These are phyloP conservation scores for Favolaschia claudopus DNA, from an alignment of 768 basidiomycete species.

Conservation along the genomic window DNA sequence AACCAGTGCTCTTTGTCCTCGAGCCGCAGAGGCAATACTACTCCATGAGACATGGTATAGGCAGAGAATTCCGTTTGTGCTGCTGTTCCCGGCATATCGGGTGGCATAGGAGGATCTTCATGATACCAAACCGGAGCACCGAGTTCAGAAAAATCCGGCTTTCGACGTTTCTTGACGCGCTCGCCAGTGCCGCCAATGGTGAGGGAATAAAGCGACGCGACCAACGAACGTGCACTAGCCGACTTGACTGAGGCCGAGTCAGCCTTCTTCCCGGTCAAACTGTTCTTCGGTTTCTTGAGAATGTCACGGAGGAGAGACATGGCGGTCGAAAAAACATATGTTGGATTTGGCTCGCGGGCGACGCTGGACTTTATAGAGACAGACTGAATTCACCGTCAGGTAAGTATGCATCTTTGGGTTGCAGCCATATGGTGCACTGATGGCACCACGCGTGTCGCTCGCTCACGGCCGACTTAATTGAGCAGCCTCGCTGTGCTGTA, in stretches of 20 bases:
- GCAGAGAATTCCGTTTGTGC: constrained; percentile 15
- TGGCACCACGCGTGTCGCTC: constrained; percentile 13
- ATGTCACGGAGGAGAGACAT: constrained; percentile 29
- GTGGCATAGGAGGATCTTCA: constrained; percentile 10
- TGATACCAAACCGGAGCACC: constrained; percentile 24
- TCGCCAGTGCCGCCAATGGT: constrained; percentile 23
- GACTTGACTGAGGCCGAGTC: constrained; percentile 26
- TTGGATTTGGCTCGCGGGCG: too few relatives aligned
- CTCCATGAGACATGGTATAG: constrained; percentile 21
- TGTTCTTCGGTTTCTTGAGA: constrained; percentile 22
- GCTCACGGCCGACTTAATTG: constrained; percentile 14
- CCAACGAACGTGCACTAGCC: constrained; percentile 24
- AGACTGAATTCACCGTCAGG: too few relatives aligned
- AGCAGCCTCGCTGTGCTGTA: background rate
- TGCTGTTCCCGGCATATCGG: constrained; percentile 22
- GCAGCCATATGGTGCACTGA: constrained; percentile 21
- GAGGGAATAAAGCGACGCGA: constrained; percentile 25
- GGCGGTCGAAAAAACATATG: background rate
- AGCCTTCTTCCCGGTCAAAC: constrained; percentile 2
- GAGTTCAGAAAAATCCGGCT: constrained; percentile 21
- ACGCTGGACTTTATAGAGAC: background rate
- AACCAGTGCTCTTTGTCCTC: constrained; percentile 25
- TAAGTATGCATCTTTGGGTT: background rate
- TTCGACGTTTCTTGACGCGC: constrained; percentile 24
- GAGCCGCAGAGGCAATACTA: constrained; percentile 21